These are phyloP conservation scores for Aureobasidium leucospermi DNA, from an alignment of 2,329 filamentous ascomycete species.

Conservation along the genomic window DNA sequence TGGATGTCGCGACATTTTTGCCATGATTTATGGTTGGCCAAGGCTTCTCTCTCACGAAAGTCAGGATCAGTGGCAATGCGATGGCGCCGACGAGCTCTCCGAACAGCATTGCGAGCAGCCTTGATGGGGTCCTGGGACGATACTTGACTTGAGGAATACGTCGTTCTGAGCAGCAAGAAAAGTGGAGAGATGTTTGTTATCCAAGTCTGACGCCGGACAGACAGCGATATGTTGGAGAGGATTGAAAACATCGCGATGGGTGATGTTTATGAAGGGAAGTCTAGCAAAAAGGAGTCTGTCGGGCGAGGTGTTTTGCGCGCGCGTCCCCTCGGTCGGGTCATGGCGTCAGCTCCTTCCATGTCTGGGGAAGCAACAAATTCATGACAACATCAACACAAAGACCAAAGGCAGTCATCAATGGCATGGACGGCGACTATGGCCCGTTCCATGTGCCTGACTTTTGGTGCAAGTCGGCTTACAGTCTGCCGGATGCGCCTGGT, in stretches of 20 bases:
- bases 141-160: too few relatives aligned
- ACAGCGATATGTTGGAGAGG: too few relatives aligned
- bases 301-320: neutral
- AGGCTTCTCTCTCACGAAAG: neutral
- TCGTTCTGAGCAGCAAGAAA: too few relatives aligned
- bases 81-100: neutral
- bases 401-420: neutral
- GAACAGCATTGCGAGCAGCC: too few relatives aligned
- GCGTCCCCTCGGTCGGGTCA: neutral
- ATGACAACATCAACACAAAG: neutral
- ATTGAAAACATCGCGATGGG: neutral
- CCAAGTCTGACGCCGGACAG: too few relatives aligned
- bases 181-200: too few relatives aligned
- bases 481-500: neutral
- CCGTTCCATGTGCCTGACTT: constrained; percentile 21
- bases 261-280: too few relatives aligned
- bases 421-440: constrained; percentile 3
- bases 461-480: constrained; percentile 17
- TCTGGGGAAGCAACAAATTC: neutral
- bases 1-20: too few relatives aligned
- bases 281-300: neutral
- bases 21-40: too few relatives aligned
- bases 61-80: neutral
- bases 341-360: neutral
- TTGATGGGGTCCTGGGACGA: too few relatives aligned